phyloP scores from a whole-genome alignment of 78 protist genomes.

The Dictyostelium brefeldianum region DNA sequence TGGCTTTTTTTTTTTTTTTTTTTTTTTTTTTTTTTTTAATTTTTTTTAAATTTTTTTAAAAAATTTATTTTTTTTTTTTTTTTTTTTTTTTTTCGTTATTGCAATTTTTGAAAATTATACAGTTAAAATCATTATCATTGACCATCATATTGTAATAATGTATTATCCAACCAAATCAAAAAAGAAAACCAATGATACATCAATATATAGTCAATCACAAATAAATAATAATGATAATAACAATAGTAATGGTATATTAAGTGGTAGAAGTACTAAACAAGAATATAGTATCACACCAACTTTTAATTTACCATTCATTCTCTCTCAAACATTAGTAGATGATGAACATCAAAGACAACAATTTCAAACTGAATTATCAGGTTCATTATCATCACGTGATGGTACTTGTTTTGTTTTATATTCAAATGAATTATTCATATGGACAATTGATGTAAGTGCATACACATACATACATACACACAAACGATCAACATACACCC shows the following conservation, averaged over 20 bases:
- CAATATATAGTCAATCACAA: background rate
- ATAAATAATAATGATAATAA: background rate
- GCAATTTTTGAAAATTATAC: too few species aligned
- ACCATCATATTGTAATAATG: too few species aligned
- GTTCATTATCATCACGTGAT: constrained; percentile 13
- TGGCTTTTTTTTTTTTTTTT: too few species aligned
- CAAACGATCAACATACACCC: too few species aligned
- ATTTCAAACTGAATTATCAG: background rate
- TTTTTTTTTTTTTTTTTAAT: too few species aligned
- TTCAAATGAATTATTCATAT: constrained; percentile 38
- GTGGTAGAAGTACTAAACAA: background rate
- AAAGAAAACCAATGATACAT: too few species aligned
- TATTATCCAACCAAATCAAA: too few species aligned
- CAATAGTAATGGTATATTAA: background rate
- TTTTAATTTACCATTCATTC: constrained; percentile 10
- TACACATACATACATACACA: too few species aligned
- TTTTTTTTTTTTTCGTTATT: too few species aligned
- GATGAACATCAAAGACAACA: background rate
- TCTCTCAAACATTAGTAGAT: background rate
- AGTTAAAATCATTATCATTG: too few species aligned
- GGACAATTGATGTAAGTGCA: constrained; percentile 67
- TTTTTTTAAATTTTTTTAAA: too few species aligned
- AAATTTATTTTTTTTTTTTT: too few species aligned
- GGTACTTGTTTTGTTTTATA: constrained; percentile 2
- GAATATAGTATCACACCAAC: background rate